Percentiles rank a stretch among this genome's conserved stretches.
phyloP scores from a whole-genome alignment of 2,329 filamentous ascomycete species.

The Botrytis squamosa region DNA sequence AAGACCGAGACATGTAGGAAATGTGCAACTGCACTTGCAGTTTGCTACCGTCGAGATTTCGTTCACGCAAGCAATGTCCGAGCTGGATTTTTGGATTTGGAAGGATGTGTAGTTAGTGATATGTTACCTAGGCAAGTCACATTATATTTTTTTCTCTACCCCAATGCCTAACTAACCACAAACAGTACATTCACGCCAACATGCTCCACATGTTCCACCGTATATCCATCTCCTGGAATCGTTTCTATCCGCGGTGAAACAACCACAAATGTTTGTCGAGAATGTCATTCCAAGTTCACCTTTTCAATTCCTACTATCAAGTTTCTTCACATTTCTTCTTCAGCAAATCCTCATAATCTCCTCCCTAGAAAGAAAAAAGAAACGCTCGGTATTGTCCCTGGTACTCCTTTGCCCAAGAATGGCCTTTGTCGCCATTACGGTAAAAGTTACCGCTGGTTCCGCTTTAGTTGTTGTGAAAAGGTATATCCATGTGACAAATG shows the following conservation, averaged over 20 bases:
- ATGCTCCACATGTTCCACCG: slow-evolving; percentile 71
- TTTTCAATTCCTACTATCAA: slow-evolving; percentile 77
- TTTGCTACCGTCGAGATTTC: slow-evolving; percentile 63
- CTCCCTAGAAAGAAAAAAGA: slow-evolving; percentile 47
- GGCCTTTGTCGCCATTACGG: slow-evolving; percentile 59
- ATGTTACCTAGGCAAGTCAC: slow-evolving; percentile 64
- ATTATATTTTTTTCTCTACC: background rate
- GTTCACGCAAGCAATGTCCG: slow-evolving; percentile 72
- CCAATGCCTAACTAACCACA: background rate
- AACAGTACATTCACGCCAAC: slow-evolving; percentile 73
- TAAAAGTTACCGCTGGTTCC: slow-evolving; percentile 62
- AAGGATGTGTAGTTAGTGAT: slow-evolving; percentile 72
- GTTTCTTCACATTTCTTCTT: slow-evolving; percentile 67
- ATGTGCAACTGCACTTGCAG: slow-evolving; percentile 53
- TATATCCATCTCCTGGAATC: slow-evolving; percentile 61
- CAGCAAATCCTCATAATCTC: slow-evolving; percentile 44
- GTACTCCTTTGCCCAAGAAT: slow-evolving; percentile 53
- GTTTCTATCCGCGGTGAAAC: slow-evolving; percentile 72
- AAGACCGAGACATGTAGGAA: slow-evolving; percentile 58
- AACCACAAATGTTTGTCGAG: slow-evolving; percentile 71
- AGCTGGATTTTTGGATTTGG: slow-evolving; percentile 75
- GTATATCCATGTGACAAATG: slow-evolving; percentile 68
- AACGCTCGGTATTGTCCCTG: slow-evolving; percentile 55
- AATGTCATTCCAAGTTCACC: slow-evolving; percentile 77
- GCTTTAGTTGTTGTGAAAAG: slow-evolving; percentile 60